Base-by-base conservation (phyloP, 2,329 filamentous ascomycete genomes). In the Aspergillus versicolor region DNA sequence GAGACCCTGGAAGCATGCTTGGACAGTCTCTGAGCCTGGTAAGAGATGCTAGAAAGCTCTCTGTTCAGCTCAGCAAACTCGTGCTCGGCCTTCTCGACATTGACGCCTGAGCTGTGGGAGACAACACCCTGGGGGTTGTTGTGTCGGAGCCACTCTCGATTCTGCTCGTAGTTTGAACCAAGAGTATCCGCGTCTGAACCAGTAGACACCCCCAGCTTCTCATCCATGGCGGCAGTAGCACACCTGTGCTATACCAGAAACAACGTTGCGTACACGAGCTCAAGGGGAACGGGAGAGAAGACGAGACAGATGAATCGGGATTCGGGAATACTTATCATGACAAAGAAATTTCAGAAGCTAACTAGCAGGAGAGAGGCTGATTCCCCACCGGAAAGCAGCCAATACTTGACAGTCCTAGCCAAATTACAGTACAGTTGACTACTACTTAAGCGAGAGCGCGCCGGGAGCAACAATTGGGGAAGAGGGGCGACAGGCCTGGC, bases 21-120 rank as follows among this genome's bases (percentile, higher is more conserved):
- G 3, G 75, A 77, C 37, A 75, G 51, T 38, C 67, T 66, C 32
- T 69, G 71, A 17, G 72, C 67, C 54, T 72, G 66, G 38, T 74
- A 68, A 17, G 75, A 77, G 45, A 73, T 70, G 21, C 60, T 69
- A 5, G 73, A 75, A 24, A 78, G 65, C 57, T 77, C 67, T 55
- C 65, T 68, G 59, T 70, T 76, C 49, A 78, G 57, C 43, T 77
- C 72, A 2, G 69, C 68, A 61, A 76, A 75, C 56, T 79, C 69
- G 65, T 75, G 66, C 68, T 81, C 67, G 61, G 78, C 67, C 68
- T 72, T 67, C 73, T 82, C 67, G 70, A 82, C 65, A 72, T 78
- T 64, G 68, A 80, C 70, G 62, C 80, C 67, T 66, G 65, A 63
- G 61, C 71, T 61, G 27, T 69, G 65, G 9, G 68, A 70, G 3